Conservation (phyloP, 2,329 filamentous ascomycete species). For the Camillea tinctor region DNA sequence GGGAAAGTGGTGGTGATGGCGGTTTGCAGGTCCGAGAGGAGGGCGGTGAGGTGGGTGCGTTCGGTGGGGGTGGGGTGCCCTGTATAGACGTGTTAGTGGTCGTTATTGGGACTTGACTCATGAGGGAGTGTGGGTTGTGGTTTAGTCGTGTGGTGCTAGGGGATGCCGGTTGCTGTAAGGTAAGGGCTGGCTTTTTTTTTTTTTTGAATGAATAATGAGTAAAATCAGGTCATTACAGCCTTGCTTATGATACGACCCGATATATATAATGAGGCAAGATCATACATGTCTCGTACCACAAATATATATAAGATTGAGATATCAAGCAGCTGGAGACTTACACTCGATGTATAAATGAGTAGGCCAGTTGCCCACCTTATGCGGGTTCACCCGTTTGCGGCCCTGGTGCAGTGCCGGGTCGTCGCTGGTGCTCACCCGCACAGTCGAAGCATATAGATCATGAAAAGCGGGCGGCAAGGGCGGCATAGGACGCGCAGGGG, state of each 20-base stretch:
- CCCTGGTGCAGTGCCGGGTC: slow-evolving; percentile 84
- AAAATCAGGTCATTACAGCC: too few species aligned
- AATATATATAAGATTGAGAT: not conserved
- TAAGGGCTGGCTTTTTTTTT: not conserved
- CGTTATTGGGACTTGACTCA: too few species aligned
- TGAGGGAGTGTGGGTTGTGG: too few species aligned
- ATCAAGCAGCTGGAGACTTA: slow-evolving; percentile 43
- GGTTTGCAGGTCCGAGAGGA: slow-evolving; percentile 40
- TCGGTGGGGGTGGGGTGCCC: slow-evolving; percentile 37
- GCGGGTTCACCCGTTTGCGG: slow-evolving; percentile 76
- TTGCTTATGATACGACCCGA: too few species aligned
- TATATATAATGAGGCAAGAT: not conserved
- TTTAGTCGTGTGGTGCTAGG: too few species aligned
- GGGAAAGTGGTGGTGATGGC: slow-evolving; percentile 10
- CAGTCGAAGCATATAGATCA: slow-evolving; percentile 83
- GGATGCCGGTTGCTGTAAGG: not conserved
- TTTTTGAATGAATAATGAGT: not conserved
- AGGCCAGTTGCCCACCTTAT: slow-evolving; percentile 88
- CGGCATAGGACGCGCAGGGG: slow-evolving; percentile 48
- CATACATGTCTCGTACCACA: not conserved
- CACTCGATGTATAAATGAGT: slow-evolving; percentile 92
- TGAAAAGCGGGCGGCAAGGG: slow-evolving; percentile 80
- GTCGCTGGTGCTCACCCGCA: slow-evolving; percentile 74
- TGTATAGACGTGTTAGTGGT: slow-evolving; percentile 5
- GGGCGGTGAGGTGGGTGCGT: slow-evolving; percentile 43